Base-by-base conservation (phyloP, 2,329 filamentous ascomycete genomes). In the Xylariaceae sp. region DNA sequence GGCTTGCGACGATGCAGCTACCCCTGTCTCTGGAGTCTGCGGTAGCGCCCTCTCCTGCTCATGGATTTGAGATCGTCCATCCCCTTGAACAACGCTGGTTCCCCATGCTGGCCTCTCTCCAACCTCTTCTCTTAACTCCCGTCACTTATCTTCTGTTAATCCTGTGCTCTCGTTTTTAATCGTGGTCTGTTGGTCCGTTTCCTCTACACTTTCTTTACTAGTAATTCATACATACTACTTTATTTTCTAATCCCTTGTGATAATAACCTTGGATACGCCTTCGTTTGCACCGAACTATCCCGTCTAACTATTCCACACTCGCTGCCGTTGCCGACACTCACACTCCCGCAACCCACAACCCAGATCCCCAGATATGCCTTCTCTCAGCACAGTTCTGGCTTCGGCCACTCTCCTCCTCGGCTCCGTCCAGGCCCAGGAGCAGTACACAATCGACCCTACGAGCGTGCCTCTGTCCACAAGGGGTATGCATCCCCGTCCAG, bases 401-500 rank as follows among this genome's bases (percentile, higher is more conserved):
- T 72, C 81, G 66, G 83, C 82, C 68, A 71, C 80, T 47, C 76
- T 80, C 62, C 73, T 87, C 62, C 72, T 81, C 65, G 74, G 79
- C 35, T 72, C 78, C 60, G 81, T 83, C 64, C 80, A 82, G 64
- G 80, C 79, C 63, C 58, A 64, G 56, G 50, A 53, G 15, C 78
- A 85, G 67, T 85, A 86, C 69, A 64, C 66, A 37, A 86, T 92
- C 70, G 79, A 88, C 55, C 88, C 89, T 3, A 66, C 76, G 13
- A 80, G 74, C 37, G 88, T 92, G 2, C 69, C 80, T 2, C 65
- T 83, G 41, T 65, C 74, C 51, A 74, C 73, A 52, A 78, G 82
- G 74, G 72, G 84, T 86, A 77, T 59, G 84, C 72, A 13, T 41
- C 45, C 48, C 30, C 49, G n/a, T 57, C 30, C 41, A 35, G n/a